Conservation (phyloP, 257 asterid genomes). For the Asclepias syriaca region DNA sequence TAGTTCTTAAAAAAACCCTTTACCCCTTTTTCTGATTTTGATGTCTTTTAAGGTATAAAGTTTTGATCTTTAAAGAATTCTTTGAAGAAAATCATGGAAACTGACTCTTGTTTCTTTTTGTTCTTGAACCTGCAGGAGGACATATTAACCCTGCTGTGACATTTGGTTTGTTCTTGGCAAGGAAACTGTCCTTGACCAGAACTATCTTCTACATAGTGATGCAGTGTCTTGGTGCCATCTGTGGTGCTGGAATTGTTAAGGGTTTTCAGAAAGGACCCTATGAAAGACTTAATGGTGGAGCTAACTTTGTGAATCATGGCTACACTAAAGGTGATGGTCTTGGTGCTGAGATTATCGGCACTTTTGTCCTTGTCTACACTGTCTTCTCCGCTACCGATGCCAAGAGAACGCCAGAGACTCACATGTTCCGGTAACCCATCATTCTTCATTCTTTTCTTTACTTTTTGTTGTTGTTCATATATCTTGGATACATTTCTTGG, state of each 20-base stretch:
- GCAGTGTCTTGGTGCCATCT: slow-evolving; percentile 70
- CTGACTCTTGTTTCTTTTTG: too few species aligned
- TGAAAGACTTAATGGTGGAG: slow-evolving; percentile 45
- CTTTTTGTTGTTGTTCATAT: neutral
- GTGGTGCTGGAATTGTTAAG: slow-evolving; percentile 76
- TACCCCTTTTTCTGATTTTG: neutral
- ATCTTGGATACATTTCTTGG: neutral
- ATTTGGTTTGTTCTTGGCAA: slow-evolving; percentile 58
- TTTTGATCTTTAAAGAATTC: neutral
- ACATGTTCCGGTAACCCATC: slow-evolving; percentile 52
- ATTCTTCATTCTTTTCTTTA: neutral
- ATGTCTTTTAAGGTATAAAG: neutral
- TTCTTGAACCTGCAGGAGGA: slow-evolving; percentile 42
- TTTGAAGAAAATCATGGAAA: neutral
- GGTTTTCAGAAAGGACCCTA: slow-evolving; percentile 51
- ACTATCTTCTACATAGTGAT: slow-evolving; percentile 56
- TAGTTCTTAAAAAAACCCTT: neutral
- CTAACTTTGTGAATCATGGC: slow-evolving; percentile 48
- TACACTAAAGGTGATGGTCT: slow-evolving; percentile 66
- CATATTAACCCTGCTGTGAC: slow-evolving; percentile 73
- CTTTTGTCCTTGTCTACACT: too few species aligned
- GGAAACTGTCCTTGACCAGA: slow-evolving; percentile 61
- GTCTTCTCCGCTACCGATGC: slow-evolving; percentile 71
- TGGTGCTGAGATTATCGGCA: slow-evolving; percentile 40
- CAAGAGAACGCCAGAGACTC: slow-evolving; percentile 72